A percentile compares a stretch with the other conserved stretches of the same genome.
Conservation (phyloP, 148 eudicot genomes). For the Fagopyrum tataricum region DNA sequence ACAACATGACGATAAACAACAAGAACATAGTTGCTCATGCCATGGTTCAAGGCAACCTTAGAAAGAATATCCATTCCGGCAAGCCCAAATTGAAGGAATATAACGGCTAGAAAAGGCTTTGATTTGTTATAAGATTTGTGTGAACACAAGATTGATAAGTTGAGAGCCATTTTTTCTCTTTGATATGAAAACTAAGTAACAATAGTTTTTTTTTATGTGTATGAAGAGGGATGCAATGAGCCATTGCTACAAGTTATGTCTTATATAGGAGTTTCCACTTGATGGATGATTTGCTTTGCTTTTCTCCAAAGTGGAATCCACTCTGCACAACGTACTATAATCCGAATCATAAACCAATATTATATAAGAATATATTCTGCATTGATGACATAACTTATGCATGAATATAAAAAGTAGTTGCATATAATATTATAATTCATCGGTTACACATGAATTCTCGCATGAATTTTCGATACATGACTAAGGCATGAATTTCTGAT, state of each 20-base stretch:
- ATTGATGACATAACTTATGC: neutral
- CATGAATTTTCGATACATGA: too few species aligned
- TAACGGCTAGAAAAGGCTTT: conserved; percentile 61
- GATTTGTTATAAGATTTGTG: conserved; percentile 22
- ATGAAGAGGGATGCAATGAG: neutral
- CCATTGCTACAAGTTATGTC: neutral
- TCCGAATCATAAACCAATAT: neutral
- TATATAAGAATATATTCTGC: neutral
- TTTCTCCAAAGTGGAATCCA: conserved; percentile 9
- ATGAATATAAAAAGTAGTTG: too few species aligned
- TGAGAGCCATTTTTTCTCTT: neutral
- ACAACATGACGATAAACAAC: conserved; percentile 92
- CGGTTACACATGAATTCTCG: too few species aligned
- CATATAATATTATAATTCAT: too few species aligned
- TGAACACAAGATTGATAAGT: neutral
- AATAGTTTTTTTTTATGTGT: neutral
- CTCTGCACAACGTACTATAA: neutral
- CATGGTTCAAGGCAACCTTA: conserved; percentile 69
- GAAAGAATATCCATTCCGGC: conserved; percentile 92
- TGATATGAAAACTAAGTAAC: neutral
- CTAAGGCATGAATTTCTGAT: too few species aligned
- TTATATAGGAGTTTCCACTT: conserved; percentile 7
- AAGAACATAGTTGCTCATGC: conserved; percentile 91
- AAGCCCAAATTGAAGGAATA: conserved; percentile 69
- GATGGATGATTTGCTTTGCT: conserved; percentile 6